These are phyloP conservation scores for Veloboletus limbatus DNA, from an alignment of 1,284 basidiomycete genomes.

Conservation along the genomic window DNA sequence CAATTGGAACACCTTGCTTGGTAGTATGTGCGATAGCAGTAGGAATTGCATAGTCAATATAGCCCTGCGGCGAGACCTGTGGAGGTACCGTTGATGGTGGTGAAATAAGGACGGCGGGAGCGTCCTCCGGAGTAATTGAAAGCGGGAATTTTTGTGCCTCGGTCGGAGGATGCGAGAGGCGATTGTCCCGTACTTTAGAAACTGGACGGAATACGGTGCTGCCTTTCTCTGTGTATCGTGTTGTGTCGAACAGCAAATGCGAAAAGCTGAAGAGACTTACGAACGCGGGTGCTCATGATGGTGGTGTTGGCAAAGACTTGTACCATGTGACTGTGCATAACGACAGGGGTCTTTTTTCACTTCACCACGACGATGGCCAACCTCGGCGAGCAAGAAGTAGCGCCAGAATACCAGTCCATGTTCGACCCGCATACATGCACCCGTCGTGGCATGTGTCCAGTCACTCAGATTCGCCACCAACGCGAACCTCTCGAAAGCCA, in stretches of 20 bases:
- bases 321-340: no score
- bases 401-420: slow-evolving; percentile 19
- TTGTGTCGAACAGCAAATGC: no score
- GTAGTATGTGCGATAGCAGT: neutral
- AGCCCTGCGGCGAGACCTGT: slow-evolving; percentile 10
- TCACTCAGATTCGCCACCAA: slow-evolving; percentile 54
- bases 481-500: slow-evolving; percentile 55
- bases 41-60: slow-evolving; percentile 5
- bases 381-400: slow-evolving; percentile 9
- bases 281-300: slow-evolving; percentile 73
- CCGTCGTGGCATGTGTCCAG: slow-evolving; percentile 69
- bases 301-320: no score
- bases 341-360: slow-evolving; percentile 1
- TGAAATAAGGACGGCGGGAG: no score
- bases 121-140: no score
- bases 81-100: slow-evolving; percentile 22
- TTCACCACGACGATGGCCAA: slow-evolving; percentile 9
- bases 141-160: slow-evolving; percentile 5
- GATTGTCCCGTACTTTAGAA: slow-evolving; percentile 51
- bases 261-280: slow-evolving; percentile 47
- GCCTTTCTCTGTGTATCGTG: slow-evolving; percentile 61
- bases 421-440: slow-evolving; percentile 50
- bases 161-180: slow-evolving; percentile 13
- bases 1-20: slow-evolving; percentile 21
- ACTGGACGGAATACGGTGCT: slow-evolving; percentile 65